Percentiles rank a stretch among this genome's conserved stretches.
Conservation (phyloP, 2,329 filamentous ascomycete species). For the Pyrenophora graminea region DNA sequence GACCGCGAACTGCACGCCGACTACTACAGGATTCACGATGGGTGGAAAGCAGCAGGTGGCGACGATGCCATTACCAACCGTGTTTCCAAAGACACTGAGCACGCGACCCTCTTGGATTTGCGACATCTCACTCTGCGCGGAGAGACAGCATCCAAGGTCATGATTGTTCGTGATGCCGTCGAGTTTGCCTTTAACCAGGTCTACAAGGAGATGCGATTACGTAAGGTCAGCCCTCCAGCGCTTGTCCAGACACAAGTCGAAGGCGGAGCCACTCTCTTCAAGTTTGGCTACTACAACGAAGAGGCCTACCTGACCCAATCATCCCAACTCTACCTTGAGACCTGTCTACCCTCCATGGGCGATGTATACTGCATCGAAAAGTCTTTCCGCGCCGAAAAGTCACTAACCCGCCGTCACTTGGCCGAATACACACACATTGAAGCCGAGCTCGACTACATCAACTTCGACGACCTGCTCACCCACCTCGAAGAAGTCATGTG, state of each 20-base stretch:
- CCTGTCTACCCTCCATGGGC: slow-evolving; percentile 83
- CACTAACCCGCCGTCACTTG: slow-evolving; percentile 87
- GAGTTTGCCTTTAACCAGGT: slow-evolving; percentile 79
- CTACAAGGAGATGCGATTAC: slow-evolving; percentile 75
- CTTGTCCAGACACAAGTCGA: slow-evolving; percentile 96
- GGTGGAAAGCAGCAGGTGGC: slow-evolving; percentile 78
- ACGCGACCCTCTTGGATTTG: slow-evolving; percentile 76
- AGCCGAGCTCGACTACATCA: slow-evolving; percentile 94
- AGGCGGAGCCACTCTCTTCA: slow-evolving; percentile 88
- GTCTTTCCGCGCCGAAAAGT: slow-evolving; percentile 98
- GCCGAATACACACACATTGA: slow-evolving; percentile 98
- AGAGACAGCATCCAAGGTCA: slow-evolving; percentile 79
- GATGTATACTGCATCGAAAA: slow-evolving; percentile 98
- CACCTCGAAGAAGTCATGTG: slow-evolving; percentile 90
- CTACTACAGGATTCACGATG: slow-evolving; percentile 72
- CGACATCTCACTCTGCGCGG: slow-evolving; percentile 84
- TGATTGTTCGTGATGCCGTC: slow-evolving; percentile 82
- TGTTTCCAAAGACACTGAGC: slow-evolving; percentile 69
- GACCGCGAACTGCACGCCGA: slow-evolving; percentile 88
- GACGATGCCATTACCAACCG: slow-evolving; percentile 91
- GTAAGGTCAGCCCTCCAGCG: slow-evolving; percentile 85
- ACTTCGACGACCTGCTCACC: slow-evolving; percentile 82
- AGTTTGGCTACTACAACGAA: slow-evolving; percentile 86
- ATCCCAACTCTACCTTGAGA: slow-evolving; percentile 96
- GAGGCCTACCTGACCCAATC: slow-evolving; percentile 94